Percentiles rank a stretch among this genome's conserved stretches.
Conservation (phyloP, 257 asterid genomes). For the Pogostemon cablin region DNA sequence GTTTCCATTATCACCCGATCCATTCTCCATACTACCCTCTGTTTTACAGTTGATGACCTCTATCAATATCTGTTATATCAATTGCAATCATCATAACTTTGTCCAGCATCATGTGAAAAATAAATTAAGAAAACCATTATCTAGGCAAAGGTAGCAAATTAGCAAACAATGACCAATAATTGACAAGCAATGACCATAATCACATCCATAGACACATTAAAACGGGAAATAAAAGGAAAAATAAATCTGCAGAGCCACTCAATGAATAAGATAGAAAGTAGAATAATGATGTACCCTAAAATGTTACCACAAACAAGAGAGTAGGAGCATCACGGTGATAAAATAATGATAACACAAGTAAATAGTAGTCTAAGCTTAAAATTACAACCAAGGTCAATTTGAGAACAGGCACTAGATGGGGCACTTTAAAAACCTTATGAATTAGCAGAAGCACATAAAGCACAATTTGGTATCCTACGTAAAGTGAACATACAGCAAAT, state of each 20-base stretch:
- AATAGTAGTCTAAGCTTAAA: constrained; percentile 9
- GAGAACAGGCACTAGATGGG: constrained; percentile 4
- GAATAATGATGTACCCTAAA: constrained; percentile 2
- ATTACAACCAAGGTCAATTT: constrained; percentile 2
- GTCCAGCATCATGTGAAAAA: constrained; percentile 32
- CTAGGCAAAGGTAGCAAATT: constrained; percentile 32
- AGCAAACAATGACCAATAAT: constrained; percentile 21
- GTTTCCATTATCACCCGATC: constrained; percentile 65
- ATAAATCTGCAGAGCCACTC: constrained; percentile 17
- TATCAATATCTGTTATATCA: constrained; percentile 73
- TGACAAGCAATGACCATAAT: constrained; percentile 6
- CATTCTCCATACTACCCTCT: constrained; percentile 67
- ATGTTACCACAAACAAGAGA: constrained; percentile 20
- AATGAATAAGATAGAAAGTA: constrained; percentile 13
- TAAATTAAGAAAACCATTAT: constrained; percentile 24
- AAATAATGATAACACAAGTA: neutral
- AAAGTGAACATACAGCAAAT: neutral
- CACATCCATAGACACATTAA: constrained; percentile 4
- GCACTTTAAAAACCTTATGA: constrained; percentile 13
- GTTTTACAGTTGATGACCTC: constrained; percentile 57
- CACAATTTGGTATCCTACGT: constrained; percentile 11
- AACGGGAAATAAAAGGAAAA: neutral
- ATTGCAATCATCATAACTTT: constrained; percentile 39
- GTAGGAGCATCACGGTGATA: neutral
- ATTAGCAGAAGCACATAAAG: constrained; percentile 20